phyloP scores from a whole-genome alignment of 768 basidiomycete species.

The Roridomyces roridus region DNA sequence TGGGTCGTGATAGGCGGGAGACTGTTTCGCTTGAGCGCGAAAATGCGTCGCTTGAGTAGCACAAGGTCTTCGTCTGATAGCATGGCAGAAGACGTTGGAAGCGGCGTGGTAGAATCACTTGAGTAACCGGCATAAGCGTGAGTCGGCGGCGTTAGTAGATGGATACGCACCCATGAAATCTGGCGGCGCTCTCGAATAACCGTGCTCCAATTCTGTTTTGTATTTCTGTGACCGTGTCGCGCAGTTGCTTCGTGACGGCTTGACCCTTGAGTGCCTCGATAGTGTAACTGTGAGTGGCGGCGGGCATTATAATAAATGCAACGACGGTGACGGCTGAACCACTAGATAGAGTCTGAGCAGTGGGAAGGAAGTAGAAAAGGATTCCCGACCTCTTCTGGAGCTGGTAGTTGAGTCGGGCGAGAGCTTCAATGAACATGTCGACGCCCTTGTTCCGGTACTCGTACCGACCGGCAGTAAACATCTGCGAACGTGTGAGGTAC shows the following conservation, averaged over 20 bases:
- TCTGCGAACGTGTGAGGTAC: conserved; percentile 50
- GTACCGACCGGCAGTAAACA: conserved; percentile 99
- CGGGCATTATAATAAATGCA: conserved; percentile 99
- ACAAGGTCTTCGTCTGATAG: conserved; percentile 93
- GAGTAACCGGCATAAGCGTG: neutral
- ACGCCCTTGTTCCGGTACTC: conserved; percentile 99
- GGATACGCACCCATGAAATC: conserved; percentile 80
- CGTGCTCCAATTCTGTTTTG: conserved; percentile 91
- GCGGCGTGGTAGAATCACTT: conserved; percentile 57
- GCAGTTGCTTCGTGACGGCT: conserved; percentile 95
- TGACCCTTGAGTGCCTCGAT: conserved; percentile 96
- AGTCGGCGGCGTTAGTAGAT: neutral
- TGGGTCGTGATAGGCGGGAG: conserved; percentile 98
- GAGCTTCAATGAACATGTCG: conserved; percentile 98
- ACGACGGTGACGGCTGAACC: conserved; percentile 86
- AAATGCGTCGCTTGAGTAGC: conserved; percentile 92
- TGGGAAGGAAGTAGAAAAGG: neutral
- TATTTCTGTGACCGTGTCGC: conserved; percentile 95
- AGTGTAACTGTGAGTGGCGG: conserved; percentile 94
- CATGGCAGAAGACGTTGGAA: conserved; percentile 76
- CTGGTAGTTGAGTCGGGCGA: conserved; percentile 77
- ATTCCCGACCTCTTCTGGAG: conserved; percentile 48
- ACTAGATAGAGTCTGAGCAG: neutral
- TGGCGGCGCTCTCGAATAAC: conserved; percentile 92
- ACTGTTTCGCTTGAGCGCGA: conserved; percentile 92